Evolutionary conservation across 805 yeast species (phyloP), one percentile per base, ranked within the genome.

Genomic region (Diddensiella caesifluorescens): DNA sequence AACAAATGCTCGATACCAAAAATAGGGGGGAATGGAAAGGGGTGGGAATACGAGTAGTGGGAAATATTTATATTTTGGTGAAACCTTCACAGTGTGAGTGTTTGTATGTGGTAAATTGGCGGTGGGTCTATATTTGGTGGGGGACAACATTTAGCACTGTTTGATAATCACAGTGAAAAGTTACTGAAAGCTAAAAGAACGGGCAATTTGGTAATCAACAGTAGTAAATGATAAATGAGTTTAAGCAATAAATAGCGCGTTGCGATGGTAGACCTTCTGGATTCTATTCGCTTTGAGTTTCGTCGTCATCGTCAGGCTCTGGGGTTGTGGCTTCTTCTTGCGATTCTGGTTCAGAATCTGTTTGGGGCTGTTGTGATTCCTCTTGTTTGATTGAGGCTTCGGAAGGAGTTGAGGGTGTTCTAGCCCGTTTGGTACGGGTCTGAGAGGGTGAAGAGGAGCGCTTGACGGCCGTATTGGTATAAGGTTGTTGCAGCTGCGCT

Each of bases 401-500:
- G n/a, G n/a, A n/a, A n/a, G n/a, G 19, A 33, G 26, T 12, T 31
- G 10, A 10, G 7, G 6, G 32, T 13, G 25, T 19, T 34, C 31
- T 15, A 12, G 16, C 6, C 35, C 23, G 15, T 15, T 36, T 9
- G 30, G 46, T 29, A 35, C n/a, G n/a, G n/a, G n/a, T n/a, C n/a
- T n/a, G n/a, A n/a, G n/a, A n/a, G n/a, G n/a, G n/a, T n/a, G n/a
- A n/a, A n/a, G n/a, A n/a, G n/a, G n/a, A 9, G 10, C 12, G 7
- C 27, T 9, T 23, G 12, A 7, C 27, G 7, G 27, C 7, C 7
- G 27, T 9, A 23, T 7, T 23, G 12, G 27, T 23, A 23, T 23
- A 9, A 23, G 27, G 7, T 9, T 9, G 32, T n/a, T 13, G 22
- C 38, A 49, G 38, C 15, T 40, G 41, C 32, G 30, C 38, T 39